Evolutionary conservation across 495 filamentous ascomycete genomes (phyloP).

Genomic region (Talaromyces adpressus): DNA sequence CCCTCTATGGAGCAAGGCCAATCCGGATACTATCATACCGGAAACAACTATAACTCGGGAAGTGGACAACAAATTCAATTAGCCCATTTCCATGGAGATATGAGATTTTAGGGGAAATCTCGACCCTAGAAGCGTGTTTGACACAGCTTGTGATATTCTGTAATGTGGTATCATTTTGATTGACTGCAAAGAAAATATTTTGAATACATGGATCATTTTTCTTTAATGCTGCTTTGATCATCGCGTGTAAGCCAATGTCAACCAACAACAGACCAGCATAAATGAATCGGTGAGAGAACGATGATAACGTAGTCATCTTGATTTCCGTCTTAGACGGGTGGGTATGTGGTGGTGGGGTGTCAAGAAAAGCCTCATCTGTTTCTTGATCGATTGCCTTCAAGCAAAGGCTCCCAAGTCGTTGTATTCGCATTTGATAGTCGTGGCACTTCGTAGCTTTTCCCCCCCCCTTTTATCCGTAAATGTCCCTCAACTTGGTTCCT

Average conservation of each 20-base stretch:
- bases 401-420: background rate
- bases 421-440: background rate
- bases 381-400: background rate
- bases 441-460: background rate
- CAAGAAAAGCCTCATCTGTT: background rate
- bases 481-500: background rate
- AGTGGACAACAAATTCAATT: too few relatives aligned
- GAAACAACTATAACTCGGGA: too few relatives aligned
- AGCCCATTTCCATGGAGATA: too few relatives aligned
- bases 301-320: background rate
- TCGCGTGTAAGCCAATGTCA: background rate
- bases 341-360: background rate
- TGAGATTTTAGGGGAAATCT: too few relatives aligned
- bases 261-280: background rate
- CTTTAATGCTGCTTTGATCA: background rate
- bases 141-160: too few relatives aligned
- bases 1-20: too few relatives aligned
- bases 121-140: too few relatives aligned
- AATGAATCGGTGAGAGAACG: background rate
- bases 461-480: background rate
- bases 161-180: background rate
- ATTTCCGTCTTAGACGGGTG: background rate
- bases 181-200: background rate
- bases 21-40: too few relatives aligned
- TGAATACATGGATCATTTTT: background rate